Evolutionary conservation across 2,329 filamentous ascomycete species (phyloP), one percentile per base, ranked within the genome.

Genomic region (Sarocladiaceae sp.): DNA sequence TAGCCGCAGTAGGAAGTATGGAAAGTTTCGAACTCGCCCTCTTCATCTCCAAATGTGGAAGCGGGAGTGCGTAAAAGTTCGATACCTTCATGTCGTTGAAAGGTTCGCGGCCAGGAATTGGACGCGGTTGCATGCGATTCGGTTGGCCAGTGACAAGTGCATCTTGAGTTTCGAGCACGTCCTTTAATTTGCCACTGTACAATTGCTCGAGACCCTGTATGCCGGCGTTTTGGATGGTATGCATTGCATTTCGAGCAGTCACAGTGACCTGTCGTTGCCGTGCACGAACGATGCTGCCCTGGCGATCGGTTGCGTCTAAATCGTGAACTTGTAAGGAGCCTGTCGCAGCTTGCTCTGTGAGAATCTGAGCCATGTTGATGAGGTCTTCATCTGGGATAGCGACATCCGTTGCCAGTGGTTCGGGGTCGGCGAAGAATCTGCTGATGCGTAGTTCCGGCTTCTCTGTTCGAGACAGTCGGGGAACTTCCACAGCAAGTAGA

Each of bases 41-140:
- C 47, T 85, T 84, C 11, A 95, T 74, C 57, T 89, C 84, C 33
- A 94, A 71, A 60, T 88, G 85, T 1, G 89, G 88, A 1, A 83
- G 73, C 1, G 80, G 78, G 2, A 94, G 80, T 36, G 76, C 73
- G 57, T 87, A 87, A 2, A 85, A 68, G 55, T 75, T 79, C 50
- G 68, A 78, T 0, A 75, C 70, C 52, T 74, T 76, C 40, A 74
- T 63, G 42, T 82, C 79, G 1, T 69, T 60, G 15, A 64, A 69
- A 3, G 62, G 54, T 46, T 74, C 71, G 52, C 70, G 62, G 5
- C 72, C 74, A 1, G 71, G 68, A 1, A 73, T 58, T 2, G 71
- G 72, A 18, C 78, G 73, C 13, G 76, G 73, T 42, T 79, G 78
- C 35, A 82, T 62, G 17, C 81, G 73, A 42, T 67, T 75, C 5